Percentiles rank a stretch among this genome's conserved stretches.
These are phyloP conservation scores for Neopestalotiopsis sp. DNA, from an alignment of 2,329 filamentous ascomycete species.

Conservation along the genomic window DNA sequence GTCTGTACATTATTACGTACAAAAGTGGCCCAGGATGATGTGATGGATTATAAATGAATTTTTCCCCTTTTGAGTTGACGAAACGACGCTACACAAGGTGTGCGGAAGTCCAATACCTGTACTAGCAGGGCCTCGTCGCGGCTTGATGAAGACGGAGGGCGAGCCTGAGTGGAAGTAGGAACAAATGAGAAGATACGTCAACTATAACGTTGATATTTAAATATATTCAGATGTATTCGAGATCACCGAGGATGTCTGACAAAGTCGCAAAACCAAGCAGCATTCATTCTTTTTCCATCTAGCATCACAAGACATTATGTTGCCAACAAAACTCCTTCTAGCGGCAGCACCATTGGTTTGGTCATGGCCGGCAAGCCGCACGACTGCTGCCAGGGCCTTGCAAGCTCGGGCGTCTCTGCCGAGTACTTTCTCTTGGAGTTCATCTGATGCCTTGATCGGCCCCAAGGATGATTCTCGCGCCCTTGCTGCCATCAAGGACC, in stretches of 20 bases:
- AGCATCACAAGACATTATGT: not conserved
- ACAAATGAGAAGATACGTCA: not conserved
- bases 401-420: not conserved
- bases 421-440: conserved; percentile 5
- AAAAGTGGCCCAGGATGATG: too few species aligned
- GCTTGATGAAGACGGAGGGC: not conserved
- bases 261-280: not conserved
- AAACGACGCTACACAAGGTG: not conserved
- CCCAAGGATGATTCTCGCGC: conserved; percentile 1
- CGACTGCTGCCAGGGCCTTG: not conserved
- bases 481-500: conserved; percentile 26
- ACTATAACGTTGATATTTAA: not conserved
- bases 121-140: not conserved
- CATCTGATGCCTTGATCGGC: not conserved
- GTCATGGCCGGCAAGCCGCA: not conserved
- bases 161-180: not conserved
- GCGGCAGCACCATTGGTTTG: not conserved
- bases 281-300: not conserved
- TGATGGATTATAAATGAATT: not conserved
- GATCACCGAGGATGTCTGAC: not conserved
- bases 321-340: not conserved
- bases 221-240: not conserved
- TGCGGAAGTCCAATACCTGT: not conserved
- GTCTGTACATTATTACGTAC: too few species aligned
- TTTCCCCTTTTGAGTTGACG: not conserved